phyloP scores from a whole-genome alignment of 176 grass and related monocot species.

The Eremochloa ophiuroides region DNA sequence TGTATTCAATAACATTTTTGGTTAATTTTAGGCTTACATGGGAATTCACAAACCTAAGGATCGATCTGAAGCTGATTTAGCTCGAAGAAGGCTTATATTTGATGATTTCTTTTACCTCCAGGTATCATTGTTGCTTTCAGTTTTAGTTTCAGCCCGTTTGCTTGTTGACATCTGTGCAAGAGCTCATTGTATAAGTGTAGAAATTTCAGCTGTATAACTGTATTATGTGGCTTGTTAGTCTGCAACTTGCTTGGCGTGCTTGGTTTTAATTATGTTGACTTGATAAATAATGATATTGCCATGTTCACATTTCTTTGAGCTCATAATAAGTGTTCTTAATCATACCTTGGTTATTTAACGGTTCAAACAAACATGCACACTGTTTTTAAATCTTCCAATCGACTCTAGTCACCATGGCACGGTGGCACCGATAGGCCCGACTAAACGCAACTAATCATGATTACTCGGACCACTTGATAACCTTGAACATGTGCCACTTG shows the following conservation, averaged over 20 bases:
- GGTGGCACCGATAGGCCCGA: not conserved
- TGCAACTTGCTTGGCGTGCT: constrained; percentile 4
- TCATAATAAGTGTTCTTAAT: constrained; percentile 16
- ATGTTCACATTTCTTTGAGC: constrained; percentile 10
- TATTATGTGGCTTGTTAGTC: constrained; percentile 21
- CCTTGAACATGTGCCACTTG: not conserved
- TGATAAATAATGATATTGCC: constrained; percentile 2
- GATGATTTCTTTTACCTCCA: constrained; percentile 99
- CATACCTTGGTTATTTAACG: not conserved
- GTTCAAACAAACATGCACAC: not conserved
- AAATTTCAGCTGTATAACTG: not conserved
- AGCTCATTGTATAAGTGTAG: not conserved
- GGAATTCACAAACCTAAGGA: constrained; percentile 80
- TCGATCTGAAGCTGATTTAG: constrained; percentile 86
- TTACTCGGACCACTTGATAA: not conserved
- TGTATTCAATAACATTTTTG: constrained; percentile 5
- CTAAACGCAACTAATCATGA: too few relatives aligned
- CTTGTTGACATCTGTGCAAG: constrained; percentile 17
- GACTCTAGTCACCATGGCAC: not conserved
- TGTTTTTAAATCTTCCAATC: not conserved
- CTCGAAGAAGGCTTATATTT: constrained; percentile 92
- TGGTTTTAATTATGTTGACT: constrained; percentile 24
- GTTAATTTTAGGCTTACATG: constrained; percentile 79
- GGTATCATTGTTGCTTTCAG: constrained; percentile 42
- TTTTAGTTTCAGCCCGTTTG: not conserved